Base-by-base conservation (phyloP, 2,329 filamentous ascomycete species). In the Fusarium zealandicum region DNA sequence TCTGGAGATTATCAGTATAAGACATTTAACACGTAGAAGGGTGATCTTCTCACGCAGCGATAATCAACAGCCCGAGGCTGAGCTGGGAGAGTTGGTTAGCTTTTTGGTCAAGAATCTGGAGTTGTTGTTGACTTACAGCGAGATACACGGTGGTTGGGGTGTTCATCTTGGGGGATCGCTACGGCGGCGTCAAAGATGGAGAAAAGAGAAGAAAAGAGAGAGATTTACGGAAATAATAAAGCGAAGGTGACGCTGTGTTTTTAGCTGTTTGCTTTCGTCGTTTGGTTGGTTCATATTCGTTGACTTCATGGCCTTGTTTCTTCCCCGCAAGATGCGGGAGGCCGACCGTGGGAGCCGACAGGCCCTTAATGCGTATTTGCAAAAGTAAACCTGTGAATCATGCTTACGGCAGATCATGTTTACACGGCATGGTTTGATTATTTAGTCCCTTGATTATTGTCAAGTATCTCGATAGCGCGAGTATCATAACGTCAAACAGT, bases 61-160 rank as follows among this genome's bases (percentile, higher is more conserved):
- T 50, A n/a, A 63, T 57, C 7, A 73, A 66, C 20, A 75, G 67
- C 31, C 60, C 55, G 17, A 68, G 42, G 57, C 65, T 69, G n/a
- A 68, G 43, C 72, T 74, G 30, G n/a, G 8, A 32, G 14, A 20
- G 7, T 5, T 11, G 6, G 13, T 54, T 14, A 47, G 46, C 18
- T 25, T n/a, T 11, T 20, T 5, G 2, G 4, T 9, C 5, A 7
- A 25, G 13, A 17, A 27, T 5, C 2, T 5, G 10, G 9, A 4
- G 5, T 13, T 5, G 8, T 5, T 3, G 9, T 22, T 4, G 20
- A 38, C 68, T 60, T 51, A 73, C 72, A 51, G 72, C 54, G 42
- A 74, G 52, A 51, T 70, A 73, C 5, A 69, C 53, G 9, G 72
- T 30, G 9, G 70, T 68, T 2, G 69, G 67, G 28, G 69, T 69